These are phyloP conservation scores for Prototheca cutis DNA, from an alignment of 163 green algal species.

Conservation along the genomic window DNA sequence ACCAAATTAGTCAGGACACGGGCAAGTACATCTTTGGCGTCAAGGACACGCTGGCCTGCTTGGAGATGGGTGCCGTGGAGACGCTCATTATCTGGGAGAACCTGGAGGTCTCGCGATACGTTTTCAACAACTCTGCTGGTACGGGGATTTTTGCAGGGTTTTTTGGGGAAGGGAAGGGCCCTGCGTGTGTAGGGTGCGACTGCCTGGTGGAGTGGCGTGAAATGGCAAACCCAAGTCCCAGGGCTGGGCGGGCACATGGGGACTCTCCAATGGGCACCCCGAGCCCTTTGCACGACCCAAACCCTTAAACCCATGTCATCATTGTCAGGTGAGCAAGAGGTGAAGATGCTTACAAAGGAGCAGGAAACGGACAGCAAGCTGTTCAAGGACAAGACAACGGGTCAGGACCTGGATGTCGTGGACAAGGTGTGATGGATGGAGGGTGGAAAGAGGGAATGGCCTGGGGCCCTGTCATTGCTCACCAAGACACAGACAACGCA, in stretches of 20 bases:
- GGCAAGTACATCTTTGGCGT: conserved; percentile 89
- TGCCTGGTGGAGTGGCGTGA: no score
- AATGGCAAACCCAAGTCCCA: no score
- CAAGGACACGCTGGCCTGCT: conserved; percentile 87
- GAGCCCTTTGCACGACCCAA: no score
- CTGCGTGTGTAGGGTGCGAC: no score
- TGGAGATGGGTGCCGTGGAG: conserved; percentile 98
- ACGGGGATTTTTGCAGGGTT: no score
- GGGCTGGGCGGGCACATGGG: no score
- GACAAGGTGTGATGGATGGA: conserved; percentile 55
- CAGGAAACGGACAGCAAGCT: conserved; percentile 69
- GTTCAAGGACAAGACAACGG: conserved; percentile 86
- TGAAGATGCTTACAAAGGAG: conserved; percentile 83
- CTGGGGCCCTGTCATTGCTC: no score
- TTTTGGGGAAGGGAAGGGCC: no score
- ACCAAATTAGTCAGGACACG: conserved; percentile 94
- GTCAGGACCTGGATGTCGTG: conserved; percentile 82
- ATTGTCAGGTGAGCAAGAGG: conserved; percentile 41
- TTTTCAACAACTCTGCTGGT: conserved; percentile 61
- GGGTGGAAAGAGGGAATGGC: no score
- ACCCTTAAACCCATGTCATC: no score
- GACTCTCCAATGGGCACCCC: no score
- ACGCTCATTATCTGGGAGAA: conserved; percentile 98
- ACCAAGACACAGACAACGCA: no score
- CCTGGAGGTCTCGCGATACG: conserved; percentile 70